A percentile compares a stretch with the other conserved stretches of the same genome.
Conservation (phyloP, 768 basidiomycete species). For the Mycena amicta region DNA sequence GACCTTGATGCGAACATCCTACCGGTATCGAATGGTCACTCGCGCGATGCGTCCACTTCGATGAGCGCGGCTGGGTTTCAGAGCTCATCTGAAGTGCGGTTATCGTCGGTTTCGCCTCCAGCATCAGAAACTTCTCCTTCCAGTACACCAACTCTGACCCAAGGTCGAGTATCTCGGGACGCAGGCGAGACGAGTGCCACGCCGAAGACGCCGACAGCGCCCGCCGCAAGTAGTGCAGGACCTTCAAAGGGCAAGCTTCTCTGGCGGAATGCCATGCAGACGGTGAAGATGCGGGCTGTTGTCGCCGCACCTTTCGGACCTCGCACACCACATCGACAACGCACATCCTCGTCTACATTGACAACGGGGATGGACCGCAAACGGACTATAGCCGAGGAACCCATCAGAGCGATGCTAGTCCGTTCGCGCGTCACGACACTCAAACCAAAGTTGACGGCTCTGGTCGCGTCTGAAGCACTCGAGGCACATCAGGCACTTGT, state of each 20-base stretch:
- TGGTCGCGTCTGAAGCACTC: constrained; percentile 61
- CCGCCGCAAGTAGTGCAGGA: constrained; percentile 7
- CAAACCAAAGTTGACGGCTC: constrained; percentile 54
- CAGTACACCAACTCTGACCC: constrained; percentile 8
- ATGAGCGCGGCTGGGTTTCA: constrained; percentile 27
- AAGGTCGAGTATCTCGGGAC: constrained; percentile 1
- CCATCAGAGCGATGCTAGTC: constrained; percentile 36
- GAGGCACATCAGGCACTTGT: constrained; percentile 70
- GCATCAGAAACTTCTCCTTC: constrained; percentile 18
- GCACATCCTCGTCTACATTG: constrained; percentile 39
- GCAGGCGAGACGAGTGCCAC: not conserved
- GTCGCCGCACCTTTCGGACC: constrained; percentile 25
- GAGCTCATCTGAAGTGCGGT: constrained; percentile 15
- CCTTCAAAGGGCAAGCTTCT: constrained; percentile 40
- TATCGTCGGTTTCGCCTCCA: not conserved
- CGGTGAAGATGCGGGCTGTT: constrained; percentile 43
- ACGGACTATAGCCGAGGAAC: constrained; percentile 32
- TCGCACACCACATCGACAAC: constrained; percentile 34
- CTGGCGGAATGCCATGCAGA: constrained; percentile 47
- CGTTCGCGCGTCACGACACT: constrained; percentile 58
- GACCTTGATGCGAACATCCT: constrained; percentile 33
- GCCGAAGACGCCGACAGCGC: not conserved
- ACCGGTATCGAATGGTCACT: constrained; percentile 24
- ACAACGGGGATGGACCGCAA: constrained; percentile 28
- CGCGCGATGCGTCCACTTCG: constrained; percentile 12